Evolutionary conservation across 352 stramenopile genomes (phyloP).

Genomic region (Globisporangium cystogenes): DNA sequence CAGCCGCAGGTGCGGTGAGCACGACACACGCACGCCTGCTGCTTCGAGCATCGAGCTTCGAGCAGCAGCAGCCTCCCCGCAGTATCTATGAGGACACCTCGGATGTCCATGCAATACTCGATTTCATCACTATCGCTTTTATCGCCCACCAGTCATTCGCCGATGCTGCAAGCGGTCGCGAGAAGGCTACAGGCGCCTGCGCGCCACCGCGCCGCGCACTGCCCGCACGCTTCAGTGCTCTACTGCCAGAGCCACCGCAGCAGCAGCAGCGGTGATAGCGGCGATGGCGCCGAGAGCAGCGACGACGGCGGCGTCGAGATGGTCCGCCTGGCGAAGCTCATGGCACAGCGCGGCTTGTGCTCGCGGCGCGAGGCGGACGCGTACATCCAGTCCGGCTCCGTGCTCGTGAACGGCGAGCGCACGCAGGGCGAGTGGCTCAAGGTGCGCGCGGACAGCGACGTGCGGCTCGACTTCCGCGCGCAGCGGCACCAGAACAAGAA

Average conservation of each 20-base stretch:
- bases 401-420: constrained; percentile 68
- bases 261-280: neutral
- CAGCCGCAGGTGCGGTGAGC: constrained; percentile 82
- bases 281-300: neutral
- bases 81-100: neutral
- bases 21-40: too few relatives aligned
- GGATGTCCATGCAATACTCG: too few relatives aligned
- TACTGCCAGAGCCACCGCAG: neutral
- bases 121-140: too few relatives aligned
- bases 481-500: constrained; percentile 72
- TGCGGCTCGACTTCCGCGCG: constrained; percentile 56
- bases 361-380: constrained; percentile 74
- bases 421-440: constrained; percentile 70
- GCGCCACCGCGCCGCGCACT: constrained; percentile 1
- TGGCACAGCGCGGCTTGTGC: constrained; percentile 71
- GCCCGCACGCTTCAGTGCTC: neutral
- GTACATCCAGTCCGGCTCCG: constrained; percentile 71
- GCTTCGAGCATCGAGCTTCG: too few relatives aligned
- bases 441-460: constrained; percentile 47
- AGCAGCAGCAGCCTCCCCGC: too few relatives aligned
- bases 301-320: constrained; percentile 15
- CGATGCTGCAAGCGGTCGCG: constrained; percentile 32
- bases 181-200: constrained; percentile 14
- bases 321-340: constrained; percentile 75
- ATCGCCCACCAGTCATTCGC: neutral